Conservation (phyloP, 106 monocot species). For the Chionographis japonica region DNA sequence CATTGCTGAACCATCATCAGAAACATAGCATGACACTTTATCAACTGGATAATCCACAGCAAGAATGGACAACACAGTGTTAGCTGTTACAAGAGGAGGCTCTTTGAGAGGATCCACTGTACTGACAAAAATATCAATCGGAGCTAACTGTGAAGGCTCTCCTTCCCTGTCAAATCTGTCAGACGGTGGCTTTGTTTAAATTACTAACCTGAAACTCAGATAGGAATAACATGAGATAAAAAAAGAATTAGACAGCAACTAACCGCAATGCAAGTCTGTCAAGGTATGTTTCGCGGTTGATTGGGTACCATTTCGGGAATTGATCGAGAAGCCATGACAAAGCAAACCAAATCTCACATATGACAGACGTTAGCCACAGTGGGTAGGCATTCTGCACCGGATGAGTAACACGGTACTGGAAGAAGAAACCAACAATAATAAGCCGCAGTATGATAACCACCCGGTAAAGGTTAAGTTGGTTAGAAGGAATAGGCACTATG, state of each 20-base stretch:
- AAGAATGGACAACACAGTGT: slow-evolving; percentile 41
- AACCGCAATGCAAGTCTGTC: slow-evolving; percentile 46
- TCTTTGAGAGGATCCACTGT: slow-evolving; percentile 49
- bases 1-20: slow-evolving; percentile 53
- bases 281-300: slow-evolving; percentile 48
- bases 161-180: slow-evolving; percentile 48
- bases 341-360: slow-evolving; percentile 50
- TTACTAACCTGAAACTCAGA: neutral
- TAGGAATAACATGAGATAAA: neutral
- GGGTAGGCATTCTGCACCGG: slow-evolving; percentile 34
- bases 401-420: slow-evolving; percentile 43
- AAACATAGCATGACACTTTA: slow-evolving; percentile 44
- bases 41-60: slow-evolving; percentile 45
- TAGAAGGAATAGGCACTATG: slow-evolving; percentile 39
- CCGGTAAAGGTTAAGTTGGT: slow-evolving; percentile 43
- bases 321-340: slow-evolving; percentile 52
- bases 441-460: slow-evolving; percentile 42
- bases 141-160: slow-evolving; percentile 24
- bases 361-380: slow-evolving; percentile 47
- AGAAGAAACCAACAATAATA: slow-evolving; percentile 37
- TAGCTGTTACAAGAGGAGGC: slow-evolving; percentile 42
- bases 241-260: neutral
- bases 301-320: slow-evolving; percentile 46
- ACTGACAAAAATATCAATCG: slow-evolving; percentile 47
- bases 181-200: neutral